Conservation (phyloP, 75 land plant species). For the Isoetes taiwanensis region DNA sequence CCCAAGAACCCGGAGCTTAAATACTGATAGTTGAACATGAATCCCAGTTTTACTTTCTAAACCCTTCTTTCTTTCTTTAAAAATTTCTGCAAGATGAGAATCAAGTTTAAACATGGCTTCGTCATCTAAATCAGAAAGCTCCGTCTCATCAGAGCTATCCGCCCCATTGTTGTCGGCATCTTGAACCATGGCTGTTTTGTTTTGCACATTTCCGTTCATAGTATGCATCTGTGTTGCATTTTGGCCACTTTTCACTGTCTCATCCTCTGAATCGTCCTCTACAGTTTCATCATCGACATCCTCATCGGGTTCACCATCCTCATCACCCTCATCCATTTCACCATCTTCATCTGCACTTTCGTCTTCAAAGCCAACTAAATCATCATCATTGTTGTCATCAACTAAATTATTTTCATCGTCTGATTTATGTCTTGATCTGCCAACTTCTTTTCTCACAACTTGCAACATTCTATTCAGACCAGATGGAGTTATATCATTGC, state of each 20-base stretch:
- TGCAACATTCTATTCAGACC: constrained; percentile 51
- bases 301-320: constrained; percentile 18
- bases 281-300: constrained; percentile 14
- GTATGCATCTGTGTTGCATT: too few relatives aligned
- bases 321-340: constrained; percentile 39
- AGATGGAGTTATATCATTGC: constrained; percentile 50
- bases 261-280: constrained; percentile 1
- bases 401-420: constrained; percentile 14
- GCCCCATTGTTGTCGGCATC: too few relatives aligned
- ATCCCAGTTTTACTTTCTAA: constrained; percentile 23
- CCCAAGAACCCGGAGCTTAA: constrained; percentile 79
- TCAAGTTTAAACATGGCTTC: constrained; percentile 94
- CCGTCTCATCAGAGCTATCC: constrained; percentile 38
- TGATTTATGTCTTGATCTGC: constrained; percentile 32
- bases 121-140: constrained; percentile 62
- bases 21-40: constrained; percentile 62
- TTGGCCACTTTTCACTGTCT: too few relatives aligned
- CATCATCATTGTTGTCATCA: constrained; percentile 53
- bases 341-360: constrained; percentile 42
- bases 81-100: constrained; percentile 38
- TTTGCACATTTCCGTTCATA: too few relatives aligned
- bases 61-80: constrained; percentile 43
- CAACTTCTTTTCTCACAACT: constrained; percentile 58
- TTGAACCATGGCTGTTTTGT: too few relatives aligned
- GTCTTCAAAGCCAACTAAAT: constrained; percentile 15